Conservation (phyloP, 2,329 filamentous ascomycete species). For the Aphanoascus verrucosus region DNA sequence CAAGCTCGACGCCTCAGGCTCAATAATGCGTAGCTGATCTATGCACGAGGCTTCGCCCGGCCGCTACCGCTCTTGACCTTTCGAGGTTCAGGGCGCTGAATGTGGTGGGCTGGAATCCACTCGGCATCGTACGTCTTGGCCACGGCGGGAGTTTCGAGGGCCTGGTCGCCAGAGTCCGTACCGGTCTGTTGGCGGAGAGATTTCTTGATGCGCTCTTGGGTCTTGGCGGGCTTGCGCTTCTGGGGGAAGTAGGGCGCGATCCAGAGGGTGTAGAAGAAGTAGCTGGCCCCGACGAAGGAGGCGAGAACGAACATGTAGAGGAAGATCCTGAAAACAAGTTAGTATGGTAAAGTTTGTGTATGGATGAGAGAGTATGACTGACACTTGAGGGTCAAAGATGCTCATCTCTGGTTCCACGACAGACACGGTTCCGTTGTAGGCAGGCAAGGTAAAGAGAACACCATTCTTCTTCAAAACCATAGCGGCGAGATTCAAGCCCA, state of each 20-base stretch:
- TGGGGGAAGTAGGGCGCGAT: conserved; percentile 92
- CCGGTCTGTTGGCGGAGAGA: conserved; percentile 56
- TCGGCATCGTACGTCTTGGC: conserved; percentile 75
- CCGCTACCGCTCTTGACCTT: conserved; percentile 42
- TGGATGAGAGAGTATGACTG: conserved; percentile 32
- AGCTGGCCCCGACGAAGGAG: conserved; percentile 67
- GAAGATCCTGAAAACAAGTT: conserved; percentile 61
- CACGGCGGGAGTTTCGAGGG: conserved; percentile 54
- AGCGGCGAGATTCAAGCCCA: conserved; percentile 65
- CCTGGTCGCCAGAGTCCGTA: conserved; percentile 49
- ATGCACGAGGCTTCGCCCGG: conserved; percentile 13
- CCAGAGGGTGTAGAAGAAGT: conserved; percentile 98
- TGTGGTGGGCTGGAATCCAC: conserved; percentile 85
- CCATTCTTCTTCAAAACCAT: conserved; percentile 59
- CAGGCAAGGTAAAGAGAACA: conserved; percentile 62
- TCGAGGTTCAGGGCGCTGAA: conserved; percentile 68
- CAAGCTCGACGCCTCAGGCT: neutral
- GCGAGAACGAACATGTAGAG: conserved; percentile 83
- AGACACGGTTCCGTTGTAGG: conserved; percentile 71
- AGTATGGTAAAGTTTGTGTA: neutral
- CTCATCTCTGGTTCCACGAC: conserved; percentile 85
- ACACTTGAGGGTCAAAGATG: conserved; percentile 95
- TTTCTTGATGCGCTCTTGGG: conserved; percentile 55
- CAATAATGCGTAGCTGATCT: neutral
- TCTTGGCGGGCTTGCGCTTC: conserved; percentile 50